Conservation (phyloP, 768 basidiomycete species). For the Pleurotus salmoneostramineus region DNA sequence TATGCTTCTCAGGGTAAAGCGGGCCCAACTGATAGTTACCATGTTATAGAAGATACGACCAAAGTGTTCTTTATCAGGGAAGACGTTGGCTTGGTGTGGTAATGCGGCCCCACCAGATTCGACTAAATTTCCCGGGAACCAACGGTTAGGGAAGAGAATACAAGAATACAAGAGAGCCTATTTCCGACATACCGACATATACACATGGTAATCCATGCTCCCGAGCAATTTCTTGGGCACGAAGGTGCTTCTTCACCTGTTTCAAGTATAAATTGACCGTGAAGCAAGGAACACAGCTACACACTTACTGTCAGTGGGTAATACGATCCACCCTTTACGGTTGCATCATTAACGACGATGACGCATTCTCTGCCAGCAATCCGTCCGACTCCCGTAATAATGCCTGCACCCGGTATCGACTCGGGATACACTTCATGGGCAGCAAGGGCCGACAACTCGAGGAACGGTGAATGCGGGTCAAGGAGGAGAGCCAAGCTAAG, state of each 20-base stretch:
- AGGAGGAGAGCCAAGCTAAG: conserved; percentile 66
- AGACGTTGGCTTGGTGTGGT: conserved; percentile 87
- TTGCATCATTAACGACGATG: conserved; percentile 91
- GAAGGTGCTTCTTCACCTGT: conserved; percentile 91
- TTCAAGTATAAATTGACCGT: background rate
- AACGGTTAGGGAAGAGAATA: conserved; percentile 2
- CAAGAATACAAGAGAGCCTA: conserved; percentile 3
- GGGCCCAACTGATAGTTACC: conserved; percentile 36
- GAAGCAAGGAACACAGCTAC: background rate
- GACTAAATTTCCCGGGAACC: conserved; percentile 38
- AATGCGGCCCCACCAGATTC: conserved; percentile 94
- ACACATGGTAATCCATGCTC: conserved; percentile 90
- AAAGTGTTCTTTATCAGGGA: conserved; percentile 94
- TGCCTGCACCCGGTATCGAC: conserved; percentile 83
- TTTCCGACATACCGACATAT: conserved; percentile 68
- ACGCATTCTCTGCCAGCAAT: conserved; percentile 83
- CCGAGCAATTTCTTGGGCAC: conserved; percentile 92
- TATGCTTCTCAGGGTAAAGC: background rate
- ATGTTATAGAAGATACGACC: conserved; percentile 97
- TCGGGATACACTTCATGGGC: conserved; percentile 83
- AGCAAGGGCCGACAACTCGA: conserved; percentile 84
- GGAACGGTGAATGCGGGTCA: conserved; percentile 84
- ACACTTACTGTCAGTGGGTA: conserved; percentile 73
- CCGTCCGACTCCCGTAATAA: conserved; percentile 83
- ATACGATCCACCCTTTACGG: conserved; percentile 91